phyloP scores from a whole-genome alignment of 305 asterid species.

The Fraxinus latifolia region DNA sequence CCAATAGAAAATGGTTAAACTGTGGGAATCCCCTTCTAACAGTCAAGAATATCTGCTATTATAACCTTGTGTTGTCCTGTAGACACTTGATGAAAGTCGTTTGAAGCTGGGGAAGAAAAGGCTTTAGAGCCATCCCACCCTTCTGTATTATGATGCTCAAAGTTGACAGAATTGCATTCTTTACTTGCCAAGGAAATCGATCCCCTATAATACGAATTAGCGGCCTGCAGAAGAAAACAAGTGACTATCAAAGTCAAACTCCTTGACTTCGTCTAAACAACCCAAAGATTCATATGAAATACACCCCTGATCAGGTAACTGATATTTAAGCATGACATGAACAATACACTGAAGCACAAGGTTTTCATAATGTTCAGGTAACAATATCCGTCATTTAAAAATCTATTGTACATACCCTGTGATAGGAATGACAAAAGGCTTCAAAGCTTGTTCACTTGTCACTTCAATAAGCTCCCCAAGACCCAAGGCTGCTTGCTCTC shows the following conservation, averaged over 20 bases:
- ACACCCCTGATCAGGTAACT: background rate
- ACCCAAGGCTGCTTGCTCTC: constrained; percentile 97
- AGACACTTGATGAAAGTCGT: constrained; percentile 94
- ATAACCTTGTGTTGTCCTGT: constrained; percentile 89
- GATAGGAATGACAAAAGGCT: constrained; percentile 90
- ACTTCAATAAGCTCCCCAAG: constrained; percentile 94
- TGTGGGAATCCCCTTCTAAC: constrained; percentile 12
- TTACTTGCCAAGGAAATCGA: constrained; percentile 98
- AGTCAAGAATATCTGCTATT: background rate
- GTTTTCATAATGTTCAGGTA: background rate
- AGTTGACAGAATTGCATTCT: constrained; percentile 93
- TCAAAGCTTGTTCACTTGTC: constrained; percentile 78
- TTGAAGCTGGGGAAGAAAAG: constrained; percentile 98
- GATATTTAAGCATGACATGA: constrained; percentile 1
- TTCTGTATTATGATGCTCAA: constrained; percentile 84
- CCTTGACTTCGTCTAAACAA: constrained; percentile 17
- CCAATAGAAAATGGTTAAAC: background rate
- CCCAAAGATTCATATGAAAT: background rate
- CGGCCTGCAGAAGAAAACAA: constrained; percentile 59
- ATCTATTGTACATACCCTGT: constrained; percentile 66
- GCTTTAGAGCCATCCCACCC: constrained; percentile 89
- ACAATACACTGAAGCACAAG: background rate
- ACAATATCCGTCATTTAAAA: background rate
- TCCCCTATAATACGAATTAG: constrained; percentile 95
- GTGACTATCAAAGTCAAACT: constrained; percentile 19